Percentiles rank a stretch among this genome's conserved stretches.
phyloP scores from a whole-genome alignment of 225 moss, liverwort and hornwort genomes.

The Lunularia cruciata region DNA sequence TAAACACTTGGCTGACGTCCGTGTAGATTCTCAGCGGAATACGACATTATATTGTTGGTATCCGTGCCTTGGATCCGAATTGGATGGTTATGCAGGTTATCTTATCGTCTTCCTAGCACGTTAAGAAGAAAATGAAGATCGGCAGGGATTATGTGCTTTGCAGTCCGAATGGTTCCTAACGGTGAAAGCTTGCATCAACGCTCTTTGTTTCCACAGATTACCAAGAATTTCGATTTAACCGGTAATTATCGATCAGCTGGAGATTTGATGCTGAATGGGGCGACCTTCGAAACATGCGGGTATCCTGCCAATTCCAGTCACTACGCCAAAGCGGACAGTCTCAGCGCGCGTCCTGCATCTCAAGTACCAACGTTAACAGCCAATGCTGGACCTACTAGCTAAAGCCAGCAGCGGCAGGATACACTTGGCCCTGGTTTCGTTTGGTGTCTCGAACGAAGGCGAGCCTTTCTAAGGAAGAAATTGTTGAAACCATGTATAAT shows the following conservation, averaged over 20 bases:
- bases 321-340: no score
- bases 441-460: no score
- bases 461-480: no score
- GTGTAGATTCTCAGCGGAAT: background rate
- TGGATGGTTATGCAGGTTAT: background rate
- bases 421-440: no score
- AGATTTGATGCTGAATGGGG: constrained; percentile 21
- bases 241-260: constrained; percentile 16
- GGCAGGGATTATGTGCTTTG: background rate
- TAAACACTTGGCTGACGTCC: background rate
- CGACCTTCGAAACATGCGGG: constrained; percentile 13
- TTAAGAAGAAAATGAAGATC: background rate
- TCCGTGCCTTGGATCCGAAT: background rate
- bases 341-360: no score
- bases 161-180: no score
- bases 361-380: no score
- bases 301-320: background rate
- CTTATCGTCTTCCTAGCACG: background rate
- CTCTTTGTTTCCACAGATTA: background rate
- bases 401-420: no score
- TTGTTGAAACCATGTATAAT: no score
- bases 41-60: no score
- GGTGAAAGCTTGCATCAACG: no score
- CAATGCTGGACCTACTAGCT: background rate
- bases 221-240: constrained; percentile 11